Evolutionary conservation across 2,329 filamentous ascomycete species (phyloP).

Genomic region (Penicillium hesseltinei): DNA sequence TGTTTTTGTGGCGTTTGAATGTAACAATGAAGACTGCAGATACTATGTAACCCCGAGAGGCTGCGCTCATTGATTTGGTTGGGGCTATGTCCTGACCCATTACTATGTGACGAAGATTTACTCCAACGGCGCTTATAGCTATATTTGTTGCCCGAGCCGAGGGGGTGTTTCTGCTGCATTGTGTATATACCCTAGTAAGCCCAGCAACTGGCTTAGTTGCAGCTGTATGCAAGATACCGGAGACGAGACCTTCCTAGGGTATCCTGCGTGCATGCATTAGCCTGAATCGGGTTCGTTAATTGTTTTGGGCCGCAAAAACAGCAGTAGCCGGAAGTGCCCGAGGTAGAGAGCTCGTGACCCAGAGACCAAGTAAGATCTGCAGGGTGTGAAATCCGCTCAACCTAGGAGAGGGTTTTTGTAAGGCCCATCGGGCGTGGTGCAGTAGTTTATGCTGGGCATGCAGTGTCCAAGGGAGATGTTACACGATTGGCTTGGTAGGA

Average conservation of each 20-base stretch:
- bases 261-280: slow-evolving; percentile 10
- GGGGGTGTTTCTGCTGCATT: not conserved
- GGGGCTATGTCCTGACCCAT: not conserved
- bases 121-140: not conserved
- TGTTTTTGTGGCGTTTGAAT: not conserved
- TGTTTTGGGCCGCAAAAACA: slow-evolving; percentile 15
- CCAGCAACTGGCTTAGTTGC: not conserved
- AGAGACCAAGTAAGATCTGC: slow-evolving; percentile 8
- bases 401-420: not conserved
- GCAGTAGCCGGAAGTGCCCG: slow-evolving; percentile 5
- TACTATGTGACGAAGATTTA: not conserved
- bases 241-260: not conserved
- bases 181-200: not conserved
- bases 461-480: not conserved
- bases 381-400: not conserved
- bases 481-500: not conserved
- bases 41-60: not conserved
- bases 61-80: not conserved
- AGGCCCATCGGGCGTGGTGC: not conserved
- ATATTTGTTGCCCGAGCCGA: not conserved
- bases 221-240: not conserved
- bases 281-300: slow-evolving; percentile 11
- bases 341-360: slow-evolving; percentile 16
- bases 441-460: not conserved
- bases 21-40: slow-evolving; percentile 5